Evolutionary conservation across 1,284 basidiomycete species (phyloP).

Genomic region (Inonotus obliquus): DNA sequence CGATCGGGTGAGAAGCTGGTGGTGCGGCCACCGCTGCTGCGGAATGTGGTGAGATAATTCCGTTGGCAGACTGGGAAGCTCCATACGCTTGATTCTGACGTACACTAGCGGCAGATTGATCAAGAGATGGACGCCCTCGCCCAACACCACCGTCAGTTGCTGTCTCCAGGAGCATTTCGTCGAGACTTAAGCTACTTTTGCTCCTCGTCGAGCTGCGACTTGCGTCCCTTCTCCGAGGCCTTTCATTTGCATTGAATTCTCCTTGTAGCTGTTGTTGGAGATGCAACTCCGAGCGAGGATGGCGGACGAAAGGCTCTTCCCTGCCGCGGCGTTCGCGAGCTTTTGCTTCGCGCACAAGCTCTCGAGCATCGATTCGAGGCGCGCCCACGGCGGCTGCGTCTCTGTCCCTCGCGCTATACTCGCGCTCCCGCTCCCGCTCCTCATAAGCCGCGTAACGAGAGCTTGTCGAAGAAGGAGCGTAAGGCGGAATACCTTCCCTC

Average conservation of each 20-base stretch:
- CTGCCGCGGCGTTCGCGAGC: constrained; percentile 11
- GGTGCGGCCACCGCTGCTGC: neutral
- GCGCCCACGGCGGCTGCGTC: neutral
- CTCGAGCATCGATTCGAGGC: constrained; percentile 3
- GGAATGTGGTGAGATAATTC: constrained; percentile 26
- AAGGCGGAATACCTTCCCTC: neutral
- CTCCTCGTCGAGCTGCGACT: constrained; percentile 26
- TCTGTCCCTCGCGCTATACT: neutral
- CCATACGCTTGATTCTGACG: constrained; percentile 43
- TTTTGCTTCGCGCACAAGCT: constrained; percentile 13
- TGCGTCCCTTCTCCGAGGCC: constrained; percentile 5
- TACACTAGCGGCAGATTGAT: constrained; percentile 22
- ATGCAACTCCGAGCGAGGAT: neutral
- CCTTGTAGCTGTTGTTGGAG: neutral
- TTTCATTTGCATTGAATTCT: neutral
- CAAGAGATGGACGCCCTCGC: neutral
- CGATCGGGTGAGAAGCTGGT: neutral
- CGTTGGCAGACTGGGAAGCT: constrained; percentile 58
- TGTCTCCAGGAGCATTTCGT: constrained; percentile 61
- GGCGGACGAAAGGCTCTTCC: neutral
- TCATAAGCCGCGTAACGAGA: neutral
- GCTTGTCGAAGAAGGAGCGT: neutral
- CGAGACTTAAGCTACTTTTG: constrained; percentile 35
- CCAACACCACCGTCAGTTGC: constrained; percentile 30
- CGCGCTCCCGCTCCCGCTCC: neutral